These are phyloP conservation scores for Mychonastes homosphaera DNA, from an alignment of 139 green algal species.

Conservation along the genomic window DNA sequence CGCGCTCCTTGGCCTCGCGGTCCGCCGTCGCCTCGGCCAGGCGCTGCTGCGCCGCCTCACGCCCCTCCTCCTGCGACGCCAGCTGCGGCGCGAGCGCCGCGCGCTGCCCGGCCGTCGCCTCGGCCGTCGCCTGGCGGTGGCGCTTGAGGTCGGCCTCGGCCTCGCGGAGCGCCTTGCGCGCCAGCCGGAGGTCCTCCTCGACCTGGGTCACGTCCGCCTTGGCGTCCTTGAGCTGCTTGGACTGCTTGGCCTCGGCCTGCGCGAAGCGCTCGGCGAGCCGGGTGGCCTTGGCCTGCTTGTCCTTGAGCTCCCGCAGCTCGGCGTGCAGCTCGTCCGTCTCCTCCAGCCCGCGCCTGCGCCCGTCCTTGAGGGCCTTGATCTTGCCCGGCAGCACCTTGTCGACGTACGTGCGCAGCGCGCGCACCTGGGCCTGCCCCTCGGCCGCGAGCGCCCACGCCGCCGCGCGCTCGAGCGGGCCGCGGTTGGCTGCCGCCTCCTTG, in stretches of 20 bases:
- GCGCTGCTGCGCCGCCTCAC: not conserved
- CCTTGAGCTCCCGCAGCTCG: constrained; percentile 6
- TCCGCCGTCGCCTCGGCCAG: not conserved
- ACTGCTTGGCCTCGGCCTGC: not conserved
- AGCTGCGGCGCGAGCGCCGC: constrained; percentile 2
- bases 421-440: constrained; percentile 3
- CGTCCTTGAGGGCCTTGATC: constrained; percentile 5
- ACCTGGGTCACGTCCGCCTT: not conserved
- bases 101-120: too few relatives aligned
- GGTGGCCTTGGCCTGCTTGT: not conserved
- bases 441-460: too few relatives aligned
- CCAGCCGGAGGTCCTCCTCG: not conserved
- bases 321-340: constrained; percentile 8
- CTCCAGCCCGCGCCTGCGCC: constrained; percentile 4
- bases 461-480: too few relatives aligned
- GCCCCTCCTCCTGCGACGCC: not conserved
- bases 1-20: not conserved
- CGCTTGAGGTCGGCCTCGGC: too few relatives aligned
- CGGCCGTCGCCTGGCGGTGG: too few relatives aligned
- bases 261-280: not conserved
- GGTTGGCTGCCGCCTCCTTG: too few relatives aligned
- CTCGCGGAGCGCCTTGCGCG: not conserved
- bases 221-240: not conserved
- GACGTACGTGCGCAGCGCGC: not conserved
- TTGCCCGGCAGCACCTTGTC: constrained; percentile 1